Percentiles rank a stretch among this genome's conserved stretches.
Evolutionary conservation across 2,329 filamentous ascomycete species (phyloP).

Genomic region (Penicillium olsonii): DNA sequence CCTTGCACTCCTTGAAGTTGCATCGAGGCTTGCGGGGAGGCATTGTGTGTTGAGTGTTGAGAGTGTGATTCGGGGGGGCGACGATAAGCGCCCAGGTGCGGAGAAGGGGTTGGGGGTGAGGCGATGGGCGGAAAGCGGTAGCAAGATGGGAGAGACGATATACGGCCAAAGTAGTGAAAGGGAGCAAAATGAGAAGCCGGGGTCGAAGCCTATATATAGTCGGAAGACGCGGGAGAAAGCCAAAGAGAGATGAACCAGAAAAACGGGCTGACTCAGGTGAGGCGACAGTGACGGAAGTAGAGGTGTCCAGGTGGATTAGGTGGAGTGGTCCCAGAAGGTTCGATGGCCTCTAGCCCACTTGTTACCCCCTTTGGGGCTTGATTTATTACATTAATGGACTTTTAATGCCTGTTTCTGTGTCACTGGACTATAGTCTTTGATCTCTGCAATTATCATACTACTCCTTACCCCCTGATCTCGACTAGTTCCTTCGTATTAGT

Average conservation of each 20-base stretch:
- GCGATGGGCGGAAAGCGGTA: slow-evolving; percentile 7
- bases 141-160: slow-evolving; percentile 4
- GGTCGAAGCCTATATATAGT: slow-evolving; percentile 16
- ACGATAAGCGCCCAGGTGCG: slow-evolving; percentile 22
- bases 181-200: slow-evolving; percentile 2
- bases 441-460: not conserved
- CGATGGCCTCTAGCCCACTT: slow-evolving; percentile 10
- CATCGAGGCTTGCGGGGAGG: slow-evolving; percentile 68
- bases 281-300: slow-evolving; percentile 27
- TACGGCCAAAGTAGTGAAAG: no score
- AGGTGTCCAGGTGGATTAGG: slow-evolving; percentile 11
- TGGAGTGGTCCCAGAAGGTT: slow-evolving; percentile 23
- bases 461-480: not conserved
- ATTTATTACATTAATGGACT: not conserved
- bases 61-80: slow-evolving; percentile 6
- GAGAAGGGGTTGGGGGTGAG: slow-evolving; percentile 3
- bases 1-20: slow-evolving; percentile 85
- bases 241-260: slow-evolving; percentile 10
- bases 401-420: not conserved
- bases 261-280: slow-evolving; percentile 25
- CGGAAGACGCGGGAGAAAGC: slow-evolving; percentile 28
- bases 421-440: not conserved
- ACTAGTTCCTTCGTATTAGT: not conserved
- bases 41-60: no score
- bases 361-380: not conserved